A percentile compares a stretch with the other conserved stretches of the same genome.
Evolutionary conservation across 2,329 filamentous ascomycete species (phyloP).

Genomic region (Fusarium subtropicale): DNA sequence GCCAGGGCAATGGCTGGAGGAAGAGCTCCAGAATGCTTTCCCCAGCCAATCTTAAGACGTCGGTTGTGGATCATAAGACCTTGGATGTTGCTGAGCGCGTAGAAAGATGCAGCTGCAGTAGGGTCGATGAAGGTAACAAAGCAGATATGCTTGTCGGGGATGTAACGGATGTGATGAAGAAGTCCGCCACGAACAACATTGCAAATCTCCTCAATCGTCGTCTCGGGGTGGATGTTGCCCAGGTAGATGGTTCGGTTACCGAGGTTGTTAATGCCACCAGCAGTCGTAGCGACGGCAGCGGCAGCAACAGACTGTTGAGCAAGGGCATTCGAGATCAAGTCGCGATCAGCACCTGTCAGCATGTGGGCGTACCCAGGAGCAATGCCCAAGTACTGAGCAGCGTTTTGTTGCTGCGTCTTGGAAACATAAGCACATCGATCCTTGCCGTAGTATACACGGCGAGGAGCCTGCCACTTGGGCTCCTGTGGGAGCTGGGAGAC

Average conservation of each 20-base stretch:
- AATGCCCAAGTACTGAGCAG: slow-evolving; percentile 96
- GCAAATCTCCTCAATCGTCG: slow-evolving; percentile 99
- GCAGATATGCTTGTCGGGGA: slow-evolving; percentile 99
- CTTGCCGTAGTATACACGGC: slow-evolving; percentile 98
- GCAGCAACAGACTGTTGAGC: slow-evolving; percentile 98
- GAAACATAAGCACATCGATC: slow-evolving; percentile 98
- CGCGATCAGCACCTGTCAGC: slow-evolving; percentile 93
- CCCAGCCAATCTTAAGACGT: slow-evolving; percentile 98
- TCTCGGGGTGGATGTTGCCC: slow-evolving; percentile 98
- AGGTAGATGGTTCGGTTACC: slow-evolving; percentile 98
- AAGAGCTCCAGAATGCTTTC: slow-evolving; percentile 96
- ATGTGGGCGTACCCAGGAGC: slow-evolving; percentile 97
- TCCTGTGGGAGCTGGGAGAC: slow-evolving; percentile 97
- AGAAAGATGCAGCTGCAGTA: slow-evolving; percentile 97
- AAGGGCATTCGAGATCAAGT: slow-evolving; percentile 94
- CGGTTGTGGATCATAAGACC: slow-evolving; percentile 99
- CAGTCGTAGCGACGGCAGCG: slow-evolving; percentile 94
- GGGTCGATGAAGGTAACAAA: slow-evolving; percentile 99
- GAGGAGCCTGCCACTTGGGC: slow-evolving; percentile 94
- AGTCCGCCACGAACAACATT: slow-evolving; percentile 97
- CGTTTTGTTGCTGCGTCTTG: slow-evolving; percentile 99
- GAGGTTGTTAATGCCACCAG: slow-evolving; percentile 95
- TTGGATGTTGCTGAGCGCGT: slow-evolving; percentile 95
- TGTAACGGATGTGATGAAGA: slow-evolving; percentile 97
- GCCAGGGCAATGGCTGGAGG: slow-evolving; percentile 95